A percentile compares a stretch with the other conserved stretches of the same genome.
phyloP scores from a whole-genome alignment of 345 rosid genomes.

The Citrus maxima region DNA sequence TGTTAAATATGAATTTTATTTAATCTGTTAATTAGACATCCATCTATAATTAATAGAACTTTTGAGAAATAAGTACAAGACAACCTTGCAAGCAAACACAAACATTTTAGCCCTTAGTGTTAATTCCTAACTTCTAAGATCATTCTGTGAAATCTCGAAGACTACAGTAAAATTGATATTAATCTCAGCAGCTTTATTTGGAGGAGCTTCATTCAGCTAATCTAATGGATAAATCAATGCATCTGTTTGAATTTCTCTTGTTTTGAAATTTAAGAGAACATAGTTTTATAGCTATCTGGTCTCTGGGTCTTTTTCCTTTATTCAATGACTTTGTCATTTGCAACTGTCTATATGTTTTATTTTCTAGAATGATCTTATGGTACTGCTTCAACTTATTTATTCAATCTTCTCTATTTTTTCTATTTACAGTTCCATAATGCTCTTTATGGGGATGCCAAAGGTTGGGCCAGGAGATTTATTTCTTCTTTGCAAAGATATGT shows the following conservation, averaged over 20 bases:
- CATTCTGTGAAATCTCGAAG: not conserved
- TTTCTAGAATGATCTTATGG: not conserved
- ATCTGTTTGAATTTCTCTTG: not conserved
- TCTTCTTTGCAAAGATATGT: slow-evolving; percentile 33
- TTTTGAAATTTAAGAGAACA: not conserved
- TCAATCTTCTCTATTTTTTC: not conserved
- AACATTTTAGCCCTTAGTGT: not conserved
- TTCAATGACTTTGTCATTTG: not conserved
- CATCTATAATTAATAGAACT: not conserved
- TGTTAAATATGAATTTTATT: not conserved
- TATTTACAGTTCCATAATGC: slow-evolving; percentile 56
- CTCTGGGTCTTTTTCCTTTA: not conserved
- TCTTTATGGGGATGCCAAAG: slow-evolving; percentile 78
- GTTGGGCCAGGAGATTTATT: slow-evolving; percentile 62
- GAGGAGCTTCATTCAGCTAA: not conserved
- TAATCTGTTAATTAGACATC: not conserved
- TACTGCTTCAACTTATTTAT: not conserved
- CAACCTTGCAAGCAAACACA: not conserved
- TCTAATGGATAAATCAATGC: not conserved
- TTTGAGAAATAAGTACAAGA: not conserved
- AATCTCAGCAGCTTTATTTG: not conserved
- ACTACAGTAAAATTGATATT: not conserved
- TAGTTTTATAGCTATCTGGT: not conserved
- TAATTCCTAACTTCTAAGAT: not conserved
- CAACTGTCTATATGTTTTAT: not conserved